A percentile compares a stretch with the other conserved stretches of the same genome.
Evolutionary conservation across 768 basidiomycete genomes (phyloP).

Genomic region (Hygrocybe punicea): DNA sequence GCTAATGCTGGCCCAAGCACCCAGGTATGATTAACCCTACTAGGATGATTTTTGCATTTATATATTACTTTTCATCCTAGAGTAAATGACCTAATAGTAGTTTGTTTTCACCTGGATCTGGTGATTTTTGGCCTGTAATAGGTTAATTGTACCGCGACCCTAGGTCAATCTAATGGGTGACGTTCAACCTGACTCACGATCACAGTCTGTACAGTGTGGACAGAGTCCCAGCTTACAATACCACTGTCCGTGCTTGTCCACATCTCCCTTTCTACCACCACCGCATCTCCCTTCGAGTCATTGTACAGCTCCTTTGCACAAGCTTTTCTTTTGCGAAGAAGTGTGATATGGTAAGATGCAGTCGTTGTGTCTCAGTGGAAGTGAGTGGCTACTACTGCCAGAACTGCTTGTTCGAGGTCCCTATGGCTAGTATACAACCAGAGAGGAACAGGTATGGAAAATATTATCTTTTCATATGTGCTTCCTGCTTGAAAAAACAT

Average conservation of each 20-base stretch:
- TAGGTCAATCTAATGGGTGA: too few species aligned
- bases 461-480: not conserved
- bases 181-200: too few species aligned
- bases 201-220: too few species aligned
- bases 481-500: not conserved
- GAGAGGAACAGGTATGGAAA: slow-evolving; percentile 85
- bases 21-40: too few species aligned
- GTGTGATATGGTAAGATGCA: slow-evolving; percentile 93
- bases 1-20: too few species aligned
- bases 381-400: slow-evolving; percentile 98
- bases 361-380: slow-evolving; percentile 88
- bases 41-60: too few species aligned
- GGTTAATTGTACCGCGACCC: too few species aligned
- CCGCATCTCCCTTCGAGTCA: slow-evolving; percentile 75
- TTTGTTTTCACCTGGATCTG: too few species aligned
- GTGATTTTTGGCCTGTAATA: too few species aligned
- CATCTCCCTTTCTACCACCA: slow-evolving; percentile 59
- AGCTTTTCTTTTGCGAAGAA: slow-evolving; percentile 98
- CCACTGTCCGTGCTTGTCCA: slow-evolving; percentile 73
- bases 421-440: slow-evolving; percentile 94
- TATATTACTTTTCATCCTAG: too few species aligned
- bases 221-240: too few species aligned
- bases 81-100: too few species aligned
- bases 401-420: slow-evolving; percentile 97
- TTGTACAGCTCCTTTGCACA: slow-evolving; percentile 69